phyloP scores from a whole-genome alignment of 495 filamentous ascomycete genomes.

The Penicillium canariense region DNA sequence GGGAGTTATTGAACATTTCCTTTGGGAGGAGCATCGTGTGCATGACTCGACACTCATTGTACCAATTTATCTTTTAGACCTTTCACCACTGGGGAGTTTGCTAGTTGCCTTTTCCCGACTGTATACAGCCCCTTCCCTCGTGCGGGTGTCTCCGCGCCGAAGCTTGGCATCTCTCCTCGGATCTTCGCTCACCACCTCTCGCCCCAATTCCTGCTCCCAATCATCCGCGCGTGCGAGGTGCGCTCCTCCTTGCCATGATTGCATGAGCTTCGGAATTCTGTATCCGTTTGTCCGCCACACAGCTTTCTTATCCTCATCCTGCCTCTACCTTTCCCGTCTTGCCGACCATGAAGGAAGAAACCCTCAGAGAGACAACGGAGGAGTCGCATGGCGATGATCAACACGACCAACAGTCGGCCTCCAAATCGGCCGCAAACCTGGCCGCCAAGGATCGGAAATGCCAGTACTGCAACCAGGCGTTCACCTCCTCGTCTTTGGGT shows the following conservation, averaged over 20 bases:
- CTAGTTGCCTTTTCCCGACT: background rate
- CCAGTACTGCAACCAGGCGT: conserved; percentile 79
- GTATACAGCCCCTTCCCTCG: background rate
- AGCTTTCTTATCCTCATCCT: background rate
- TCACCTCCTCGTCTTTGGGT: conserved; percentile 90
- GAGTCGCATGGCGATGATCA: conserved; percentile 45
- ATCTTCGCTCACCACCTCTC: conserved; percentile 2
- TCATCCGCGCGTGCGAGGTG: background rate
- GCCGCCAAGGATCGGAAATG: conserved; percentile 76
- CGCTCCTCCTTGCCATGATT: background rate
- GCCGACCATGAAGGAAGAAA: conserved; percentile 27
- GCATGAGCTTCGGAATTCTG: background rate
- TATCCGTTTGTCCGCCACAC: background rate
- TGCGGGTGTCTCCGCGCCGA: conserved; percentile 9
- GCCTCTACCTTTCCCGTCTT: background rate
- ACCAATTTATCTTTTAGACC: background rate
- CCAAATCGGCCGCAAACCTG: conserved; percentile 35
- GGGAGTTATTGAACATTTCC: too few species aligned
- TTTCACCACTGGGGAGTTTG: too few species aligned
- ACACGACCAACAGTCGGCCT: conserved; percentile 23
- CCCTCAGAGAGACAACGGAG: conserved; percentile 43
- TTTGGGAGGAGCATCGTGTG: background rate
- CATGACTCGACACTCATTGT: background rate
- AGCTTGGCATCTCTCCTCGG: conserved; percentile 13
- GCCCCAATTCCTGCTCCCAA: background rate